Percentiles rank a stretch among this genome's conserved stretches.
Evolutionary conservation across 129 eudicot species (phyloP).

Genomic region (Heracleum sosnowskyi): DNA sequence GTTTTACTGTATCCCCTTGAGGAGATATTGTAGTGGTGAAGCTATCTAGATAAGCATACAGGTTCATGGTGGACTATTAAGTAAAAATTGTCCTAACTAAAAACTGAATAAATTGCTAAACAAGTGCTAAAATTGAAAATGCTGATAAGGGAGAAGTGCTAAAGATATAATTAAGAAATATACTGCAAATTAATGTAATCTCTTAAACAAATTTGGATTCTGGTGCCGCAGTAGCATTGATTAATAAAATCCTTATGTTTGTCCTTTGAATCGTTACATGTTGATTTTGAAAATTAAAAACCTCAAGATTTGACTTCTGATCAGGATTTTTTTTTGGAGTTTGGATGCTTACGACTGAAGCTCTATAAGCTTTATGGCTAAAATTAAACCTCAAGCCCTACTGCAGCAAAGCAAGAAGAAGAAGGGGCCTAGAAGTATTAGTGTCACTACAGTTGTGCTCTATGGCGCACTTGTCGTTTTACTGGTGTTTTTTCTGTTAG

Average conservation of each 20-base stretch:
- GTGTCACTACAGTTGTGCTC: constrained; percentile 47
- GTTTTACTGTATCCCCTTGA: neutral
- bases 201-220: neutral
- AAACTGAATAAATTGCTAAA: neutral
- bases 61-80: neutral
- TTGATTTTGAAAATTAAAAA: neutral
- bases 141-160: neutral
- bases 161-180: neutral
- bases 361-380: constrained; percentile 46
- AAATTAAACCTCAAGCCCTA: constrained; percentile 93
- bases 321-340: neutral
- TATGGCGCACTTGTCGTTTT: constrained; percentile 50
- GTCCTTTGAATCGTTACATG: neutral
- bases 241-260: neutral
- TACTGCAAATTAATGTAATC: too few relatives aligned
- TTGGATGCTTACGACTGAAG: neutral
- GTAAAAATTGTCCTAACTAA: too few relatives aligned
- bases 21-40: neutral
- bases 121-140: too few relatives aligned
- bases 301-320: neutral
- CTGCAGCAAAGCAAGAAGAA: constrained; percentile 95
- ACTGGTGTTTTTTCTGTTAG: constrained; percentile 57
- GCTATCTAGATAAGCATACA: too few relatives aligned
- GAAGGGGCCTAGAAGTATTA: constrained; percentile 76
- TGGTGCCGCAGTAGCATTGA: neutral